Conservation (phyloP, 2,329 filamentous ascomycete species). For the Colletotrichum kahawae region DNA sequence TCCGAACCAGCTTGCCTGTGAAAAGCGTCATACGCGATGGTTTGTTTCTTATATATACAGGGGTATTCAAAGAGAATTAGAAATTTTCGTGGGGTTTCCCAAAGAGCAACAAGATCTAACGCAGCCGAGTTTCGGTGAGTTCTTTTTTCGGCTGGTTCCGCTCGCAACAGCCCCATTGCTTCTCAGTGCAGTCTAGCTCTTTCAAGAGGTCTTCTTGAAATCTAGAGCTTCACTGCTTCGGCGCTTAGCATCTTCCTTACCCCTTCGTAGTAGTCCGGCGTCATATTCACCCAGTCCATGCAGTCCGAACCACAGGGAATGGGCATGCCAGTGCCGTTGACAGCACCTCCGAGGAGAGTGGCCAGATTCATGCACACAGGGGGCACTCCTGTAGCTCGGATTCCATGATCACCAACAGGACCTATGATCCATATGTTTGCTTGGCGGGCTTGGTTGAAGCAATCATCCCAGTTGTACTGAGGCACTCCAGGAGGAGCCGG, state of each 20-base stretch:
- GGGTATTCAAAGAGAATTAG: neutral
- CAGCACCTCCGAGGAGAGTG: neutral
- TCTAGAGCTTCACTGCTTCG: too few species aligned
- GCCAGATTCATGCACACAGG: neutral
- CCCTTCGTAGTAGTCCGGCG: neutral
- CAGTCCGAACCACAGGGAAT: neutral
- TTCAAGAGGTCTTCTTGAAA: neutral
- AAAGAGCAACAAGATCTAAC: neutral
- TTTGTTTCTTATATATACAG: neutral
- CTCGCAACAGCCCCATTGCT: neutral
- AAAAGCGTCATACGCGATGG: neutral
- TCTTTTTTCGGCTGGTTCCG: neutral
- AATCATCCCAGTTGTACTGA: neutral
- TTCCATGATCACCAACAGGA: neutral
- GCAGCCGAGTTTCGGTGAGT: neutral
- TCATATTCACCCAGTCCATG: neutral
- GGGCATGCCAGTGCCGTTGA: neutral
- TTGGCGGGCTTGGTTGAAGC: neutral
- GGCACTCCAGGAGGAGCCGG: neutral
- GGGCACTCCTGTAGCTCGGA: neutral
- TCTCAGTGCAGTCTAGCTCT: too few species aligned
- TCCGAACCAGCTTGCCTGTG: neutral
- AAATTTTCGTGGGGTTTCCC: neutral
- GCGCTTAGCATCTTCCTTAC: neutral
- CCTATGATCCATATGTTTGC: neutral